Base-by-base conservation (phyloP, 2,329 filamentous ascomycete species). In the Epicoccum nigrum region DNA sequence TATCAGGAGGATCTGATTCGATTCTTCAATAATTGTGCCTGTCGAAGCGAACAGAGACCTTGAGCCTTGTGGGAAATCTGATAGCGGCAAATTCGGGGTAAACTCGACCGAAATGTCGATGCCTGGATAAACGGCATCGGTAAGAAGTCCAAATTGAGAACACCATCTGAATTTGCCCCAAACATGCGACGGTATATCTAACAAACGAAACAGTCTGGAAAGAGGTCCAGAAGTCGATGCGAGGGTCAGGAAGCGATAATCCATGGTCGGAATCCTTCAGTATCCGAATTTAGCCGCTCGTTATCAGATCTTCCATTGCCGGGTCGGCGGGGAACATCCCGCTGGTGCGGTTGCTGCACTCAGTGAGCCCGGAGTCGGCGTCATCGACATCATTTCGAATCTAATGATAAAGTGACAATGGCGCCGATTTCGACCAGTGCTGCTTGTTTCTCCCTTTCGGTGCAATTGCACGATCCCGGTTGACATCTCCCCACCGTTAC, bases 321-420 rank as follows among this genome's bases (percentile, higher is more conserved):
- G 35, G 35, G 6, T 42, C 37, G 37, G 45, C 25, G 30, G 49
- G 42, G 31, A 42, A 33, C n/a, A n/a, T n/a, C n/a, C 38, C 49
- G 49, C 42, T 46, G 37, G 34, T 33, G 49, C 49, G 49, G 49
- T 37, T 42, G 20, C 42, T 46, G 42, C 9, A 32, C 27, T n/a
- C 31, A 32, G 42, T 42, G 49, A 51, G 37, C 38, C 19, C 49
- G 43, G 43, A 46, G 49, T 46, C 49, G 43, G 49, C 49, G 49
- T 51, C 49, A 51, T 51, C 37, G 49, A 51, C 49, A 46, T 28
- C 23, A 42, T 35, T 35, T 41, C 7, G 34, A 27, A 30, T 30
- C 13, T 28, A 34, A 12, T 35, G 25, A 51, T 46, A 51, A 51
- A 46, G 21, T 30, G 43, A 51, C 32, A 15, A 51, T 51, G 49